Evolutionary conservation across 345 rosid species (phyloP).

Genomic region (Populus ilicifolia): DNA sequence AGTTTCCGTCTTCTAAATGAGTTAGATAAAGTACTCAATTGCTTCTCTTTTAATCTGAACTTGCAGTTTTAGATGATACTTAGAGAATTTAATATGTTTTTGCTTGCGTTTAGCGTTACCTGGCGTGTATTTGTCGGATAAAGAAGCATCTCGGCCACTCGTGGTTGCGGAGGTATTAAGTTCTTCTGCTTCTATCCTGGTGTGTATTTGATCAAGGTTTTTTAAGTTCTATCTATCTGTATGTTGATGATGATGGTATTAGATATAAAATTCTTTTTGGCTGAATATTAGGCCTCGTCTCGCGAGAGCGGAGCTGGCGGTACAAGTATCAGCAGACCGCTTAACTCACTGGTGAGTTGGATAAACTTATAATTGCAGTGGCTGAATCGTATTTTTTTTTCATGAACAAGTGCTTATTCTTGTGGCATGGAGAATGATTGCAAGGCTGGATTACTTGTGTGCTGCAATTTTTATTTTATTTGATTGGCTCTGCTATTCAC

Average conservation of each 20-base stretch:
- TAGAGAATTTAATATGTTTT: background rate
- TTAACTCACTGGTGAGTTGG: constrained; percentile 39
- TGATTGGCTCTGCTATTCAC: constrained; percentile 20
- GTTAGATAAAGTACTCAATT: constrained; percentile 46
- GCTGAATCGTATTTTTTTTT: background rate
- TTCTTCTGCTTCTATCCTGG: background rate
- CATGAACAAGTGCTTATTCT: background rate
- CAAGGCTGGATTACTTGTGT: background rate
- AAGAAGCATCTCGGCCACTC: constrained; percentile 21
- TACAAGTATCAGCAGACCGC: constrained; percentile 27
- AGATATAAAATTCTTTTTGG: background rate
- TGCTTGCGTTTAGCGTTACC: constrained; percentile 45
- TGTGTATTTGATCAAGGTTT: background rate
- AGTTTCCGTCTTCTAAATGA: constrained; percentile 73
- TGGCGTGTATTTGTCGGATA: constrained; percentile 30
- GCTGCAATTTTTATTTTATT: background rate
- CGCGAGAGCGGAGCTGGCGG: constrained; percentile 39
- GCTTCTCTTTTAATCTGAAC: background rate
- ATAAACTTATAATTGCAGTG: background rate
- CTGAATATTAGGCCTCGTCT: constrained; percentile 54
- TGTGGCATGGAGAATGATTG: background rate
- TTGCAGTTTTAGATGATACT: background rate
- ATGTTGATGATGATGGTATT: background rate
- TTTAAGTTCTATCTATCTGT: background rate
- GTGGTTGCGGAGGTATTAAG: constrained; percentile 50